These are phyloP conservation scores for Solanum neorickii DNA, from an alignment of 257 asterid species.

Conservation along the genomic window DNA sequence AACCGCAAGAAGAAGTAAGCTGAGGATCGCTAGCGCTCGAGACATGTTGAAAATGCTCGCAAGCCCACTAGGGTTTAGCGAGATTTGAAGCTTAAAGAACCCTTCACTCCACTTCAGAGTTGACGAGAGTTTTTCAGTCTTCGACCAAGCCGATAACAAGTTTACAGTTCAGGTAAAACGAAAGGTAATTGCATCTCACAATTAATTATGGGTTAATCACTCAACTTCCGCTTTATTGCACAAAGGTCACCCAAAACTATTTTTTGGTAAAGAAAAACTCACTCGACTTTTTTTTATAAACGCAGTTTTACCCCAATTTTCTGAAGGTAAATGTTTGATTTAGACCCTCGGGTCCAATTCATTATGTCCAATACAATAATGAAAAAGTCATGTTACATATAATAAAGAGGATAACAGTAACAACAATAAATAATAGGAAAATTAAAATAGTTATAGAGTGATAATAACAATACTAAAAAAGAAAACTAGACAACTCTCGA, in stretches of 20 bases:
- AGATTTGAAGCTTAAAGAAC: background rate
- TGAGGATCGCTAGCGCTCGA: background rate
- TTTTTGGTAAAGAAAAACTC: background rate
- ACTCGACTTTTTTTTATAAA: background rate
- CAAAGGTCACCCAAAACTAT: background rate
- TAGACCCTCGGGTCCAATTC: background rate
- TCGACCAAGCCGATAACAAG: background rate
- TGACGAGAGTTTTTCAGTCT: background rate
- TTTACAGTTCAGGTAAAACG: background rate
- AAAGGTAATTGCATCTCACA: background rate
- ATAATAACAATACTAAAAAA: background rate
- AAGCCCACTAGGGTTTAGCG: conserved; percentile 5
- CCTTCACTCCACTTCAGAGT: background rate
- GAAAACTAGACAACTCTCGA: background rate
- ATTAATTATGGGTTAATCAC: background rate
- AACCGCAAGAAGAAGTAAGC: conserved; percentile 3
- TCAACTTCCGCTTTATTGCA: background rate
- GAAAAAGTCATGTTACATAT: background rate
- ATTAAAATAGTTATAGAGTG: background rate
- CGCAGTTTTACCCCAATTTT: background rate
- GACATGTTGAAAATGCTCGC: conserved; percentile 1
- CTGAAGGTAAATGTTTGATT: background rate
- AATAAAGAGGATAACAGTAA: background rate
- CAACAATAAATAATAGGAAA: background rate
- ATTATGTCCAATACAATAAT: background rate